Evolutionary conservation across 352 stramenopile genomes (phyloP), one percentile per base, ranked within the genome.

Genomic region (Phytophthora crassamura): DNA sequence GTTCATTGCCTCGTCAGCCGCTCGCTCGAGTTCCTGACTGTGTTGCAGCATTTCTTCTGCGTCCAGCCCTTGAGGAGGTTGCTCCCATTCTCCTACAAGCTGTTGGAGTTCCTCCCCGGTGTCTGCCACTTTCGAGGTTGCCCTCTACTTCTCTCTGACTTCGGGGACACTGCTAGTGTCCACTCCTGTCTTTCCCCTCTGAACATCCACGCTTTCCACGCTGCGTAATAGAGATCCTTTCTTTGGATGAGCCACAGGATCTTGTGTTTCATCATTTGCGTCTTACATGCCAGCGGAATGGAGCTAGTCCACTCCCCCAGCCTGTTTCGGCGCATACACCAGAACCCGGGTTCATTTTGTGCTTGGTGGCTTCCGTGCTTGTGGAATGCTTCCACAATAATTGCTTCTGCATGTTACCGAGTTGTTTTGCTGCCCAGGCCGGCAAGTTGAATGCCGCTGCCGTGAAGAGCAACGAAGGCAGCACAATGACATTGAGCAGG

Each of bases 241-340:
- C 30, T 15, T 43, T 55, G 16, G 18, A 28, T 35, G n/a, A 55
- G 10, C 47, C 47, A 55, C n/a, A 30, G 47, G 1, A 55, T 33
- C 2, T 32, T 20, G 22, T 55, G 47, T 36, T 55, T 55, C n/a
- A 35, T 12, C 7, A 16, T 1, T 14, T 55, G 47, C 8, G 47
- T 55, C 18, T 50, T 50, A 14, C 5, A 18, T 4, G 47, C 32
- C 11, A 55, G 16, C 4, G n/a, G 2, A 4, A 33, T 22, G 5
- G 47, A 45, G 16, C 33, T 15, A 55, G 12, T 4, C 33, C 47
- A 55, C 16, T 40, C 16, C 34, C n/a, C n/a, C n/a, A n/a, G n/a
- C n/a, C n/a, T n/a, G n/a, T n/a, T n/a, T n/a, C n/a, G 6, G 25
- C 20, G 25, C 22, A 36, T 16, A 22, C 6, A 46, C n/a, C 5